Conservation (phyloP, 495 filamentous ascomycete species). For the Neurospora sublineolata region DNA sequence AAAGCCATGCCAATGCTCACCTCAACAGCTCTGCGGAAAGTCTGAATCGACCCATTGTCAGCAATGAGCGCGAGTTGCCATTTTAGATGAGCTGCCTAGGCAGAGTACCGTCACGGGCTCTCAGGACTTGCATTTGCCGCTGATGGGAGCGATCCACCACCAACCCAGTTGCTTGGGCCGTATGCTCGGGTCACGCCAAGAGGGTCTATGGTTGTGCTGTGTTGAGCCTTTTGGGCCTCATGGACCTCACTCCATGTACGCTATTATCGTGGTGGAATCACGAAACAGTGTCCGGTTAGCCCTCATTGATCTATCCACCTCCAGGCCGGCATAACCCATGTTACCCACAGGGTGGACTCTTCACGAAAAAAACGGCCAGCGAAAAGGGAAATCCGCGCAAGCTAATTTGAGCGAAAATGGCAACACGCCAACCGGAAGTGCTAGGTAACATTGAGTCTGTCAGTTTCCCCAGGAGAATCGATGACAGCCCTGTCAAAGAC, state of each 20-base stretch:
- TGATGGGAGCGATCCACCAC: neutral
- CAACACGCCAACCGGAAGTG: neutral
- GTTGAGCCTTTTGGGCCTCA: neutral
- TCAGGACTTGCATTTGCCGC: neutral
- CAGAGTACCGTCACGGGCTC: neutral
- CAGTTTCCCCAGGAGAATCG: neutral
- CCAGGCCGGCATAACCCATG: neutral
- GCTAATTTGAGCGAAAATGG: neutral
- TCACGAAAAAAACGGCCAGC: neutral
- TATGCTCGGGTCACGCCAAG: neutral
- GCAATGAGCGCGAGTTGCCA: neutral
- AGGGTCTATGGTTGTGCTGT: neutral
- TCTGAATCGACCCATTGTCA: neutral
- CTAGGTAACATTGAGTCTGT: neutral
- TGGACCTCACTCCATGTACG: neutral
- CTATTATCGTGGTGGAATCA: neutral
- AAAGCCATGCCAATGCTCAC: neutral
- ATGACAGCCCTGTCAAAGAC: conserved; percentile 2
- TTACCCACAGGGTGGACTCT: neutral
- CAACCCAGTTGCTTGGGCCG: neutral
- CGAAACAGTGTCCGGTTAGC: neutral
- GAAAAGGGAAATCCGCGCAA: neutral
- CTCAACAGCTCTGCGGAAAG: neutral
- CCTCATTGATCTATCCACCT: neutral
- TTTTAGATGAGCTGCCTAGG: neutral